These are phyloP conservation scores for Fusarium phyllophilum DNA, from an alignment of 2,329 filamentous ascomycete species.

Conservation along the genomic window DNA sequence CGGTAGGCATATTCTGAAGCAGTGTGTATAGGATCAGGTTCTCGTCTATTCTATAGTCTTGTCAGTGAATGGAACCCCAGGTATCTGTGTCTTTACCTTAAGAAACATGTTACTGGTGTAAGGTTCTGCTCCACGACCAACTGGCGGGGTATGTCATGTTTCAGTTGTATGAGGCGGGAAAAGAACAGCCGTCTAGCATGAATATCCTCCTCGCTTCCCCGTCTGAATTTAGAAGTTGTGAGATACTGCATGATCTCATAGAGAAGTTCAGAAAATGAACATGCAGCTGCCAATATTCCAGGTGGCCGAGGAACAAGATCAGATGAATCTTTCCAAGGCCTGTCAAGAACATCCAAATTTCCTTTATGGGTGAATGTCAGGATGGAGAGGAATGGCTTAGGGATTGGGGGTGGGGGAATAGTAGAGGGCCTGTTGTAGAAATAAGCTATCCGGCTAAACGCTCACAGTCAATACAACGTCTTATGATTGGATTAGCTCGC, in stretches of 20 bases:
- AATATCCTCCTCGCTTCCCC: neutral
- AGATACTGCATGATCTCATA: slow-evolving; percentile 1
- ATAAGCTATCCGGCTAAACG: slow-evolving; percentile 1
- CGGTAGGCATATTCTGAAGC: neutral
- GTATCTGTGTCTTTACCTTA: neutral
- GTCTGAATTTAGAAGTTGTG: neutral
- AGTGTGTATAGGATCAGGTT: neutral
- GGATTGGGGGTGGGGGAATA: neutral
- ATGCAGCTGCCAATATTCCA: neutral
- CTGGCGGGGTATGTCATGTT: neutral
- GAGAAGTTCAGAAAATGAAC: neutral
- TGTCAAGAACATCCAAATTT: neutral
- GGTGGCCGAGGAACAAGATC: neutral
- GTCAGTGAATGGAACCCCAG: neutral
- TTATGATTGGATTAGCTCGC: neutral
- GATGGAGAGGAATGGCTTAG: neutral
- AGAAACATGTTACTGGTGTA: neutral
- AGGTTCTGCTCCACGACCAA: neutral
- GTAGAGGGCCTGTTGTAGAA: neutral
- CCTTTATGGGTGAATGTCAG: neutral
- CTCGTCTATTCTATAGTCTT: neutral
- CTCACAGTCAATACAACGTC: neutral
- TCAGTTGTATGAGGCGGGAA: neutral
- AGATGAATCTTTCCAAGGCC: neutral
- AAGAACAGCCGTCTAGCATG: neutral